Base-by-base conservation (phyloP, 768 basidiomycete genomes). In the Hypsizygus marmoreus region DNA sequence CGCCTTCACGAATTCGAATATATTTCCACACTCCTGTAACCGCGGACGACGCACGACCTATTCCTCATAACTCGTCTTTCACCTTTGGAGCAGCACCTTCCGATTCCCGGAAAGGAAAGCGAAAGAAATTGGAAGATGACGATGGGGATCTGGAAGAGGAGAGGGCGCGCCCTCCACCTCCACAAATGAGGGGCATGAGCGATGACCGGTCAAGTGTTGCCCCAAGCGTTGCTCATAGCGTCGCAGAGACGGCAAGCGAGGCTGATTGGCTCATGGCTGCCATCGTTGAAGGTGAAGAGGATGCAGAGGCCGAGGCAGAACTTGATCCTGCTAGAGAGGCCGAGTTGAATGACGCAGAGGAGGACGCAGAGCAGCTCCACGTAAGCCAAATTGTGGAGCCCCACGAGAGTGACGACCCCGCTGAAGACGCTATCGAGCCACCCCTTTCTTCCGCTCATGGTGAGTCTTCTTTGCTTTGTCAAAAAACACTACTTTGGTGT, bases 11-110 rank as follows among this genome's bases (percentile, higher is more conserved):
- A 52, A 84, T 93, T 58, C 87, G 90, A 58, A 89, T 93, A 46
- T 93, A 93, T 73, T 93, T 93, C 74, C 90, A 92, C 71, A 91
- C 90, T 19, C 91, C 90, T 50, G 87, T 87, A 52, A 81, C 86
- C 53, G 77, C 84, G 59, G 88, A 90, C 71, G 89, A 91, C 67
- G 77, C 84, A 45, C 83, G 80, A 62, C 84, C 84, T 17, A 83
- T 88, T 62, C 82, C 84, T 49, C 79, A 82, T 72, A 69, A 67
- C 58, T 69, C 76, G 51, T 72, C 80, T 57, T 70, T 72, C 51
- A 67, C 74, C 59, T 69, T 75, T 61, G 71, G 68, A 50, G 64
- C 69, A 44, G 61, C 68, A 39, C 71, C 76, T 34, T 77, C 82
- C 51, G 83, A 85, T 62, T 67, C 77, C 12, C 79, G 86, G 60